Conservation (phyloP, 2,329 filamentous ascomycete genomes). For the Apiospora sp. region DNA sequence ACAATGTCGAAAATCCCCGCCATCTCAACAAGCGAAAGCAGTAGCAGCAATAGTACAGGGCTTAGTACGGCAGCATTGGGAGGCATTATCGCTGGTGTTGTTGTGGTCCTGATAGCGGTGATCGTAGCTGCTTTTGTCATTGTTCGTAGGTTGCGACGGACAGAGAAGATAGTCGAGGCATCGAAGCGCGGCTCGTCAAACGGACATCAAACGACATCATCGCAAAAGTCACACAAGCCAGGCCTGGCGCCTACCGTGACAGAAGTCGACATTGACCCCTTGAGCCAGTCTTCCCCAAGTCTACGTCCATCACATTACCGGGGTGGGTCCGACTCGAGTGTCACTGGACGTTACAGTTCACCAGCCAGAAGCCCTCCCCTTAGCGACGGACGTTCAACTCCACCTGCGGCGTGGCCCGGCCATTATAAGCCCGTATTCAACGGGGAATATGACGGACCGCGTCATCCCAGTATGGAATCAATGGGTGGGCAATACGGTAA, state of each 20-base stretch:
- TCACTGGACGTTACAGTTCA: conserved; percentile 28
- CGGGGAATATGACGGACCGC: conserved; percentile 35
- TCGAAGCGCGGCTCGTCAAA: conserved; percentile 46
- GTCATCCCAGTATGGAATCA: conserved; percentile 41
- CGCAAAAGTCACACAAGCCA: conserved; percentile 48
- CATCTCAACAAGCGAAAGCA: conserved; percentile 35
- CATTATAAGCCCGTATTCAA: conserved; percentile 31
- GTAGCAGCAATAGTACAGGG: conserved; percentile 39
- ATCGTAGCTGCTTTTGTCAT: conserved; percentile 57
- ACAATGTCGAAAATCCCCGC: conserved; percentile 51
- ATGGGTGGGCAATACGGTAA: conserved; percentile 33
- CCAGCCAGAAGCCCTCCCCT: conserved; percentile 33
- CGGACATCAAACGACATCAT: conserved; percentile 42
- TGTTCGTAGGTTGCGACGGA: conserved; percentile 57
- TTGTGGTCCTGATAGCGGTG: conserved; percentile 56
- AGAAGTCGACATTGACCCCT: conserved; percentile 52
- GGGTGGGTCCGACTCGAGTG: conserved; percentile 34
- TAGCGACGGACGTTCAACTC: conserved; percentile 34
- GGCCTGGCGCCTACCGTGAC: conserved; percentile 51
- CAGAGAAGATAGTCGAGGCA: conserved; percentile 47
- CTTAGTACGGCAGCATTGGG: conserved; percentile 54
- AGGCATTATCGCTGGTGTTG: conserved; percentile 61
- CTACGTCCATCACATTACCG: conserved; percentile 32
- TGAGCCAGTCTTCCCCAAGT: conserved; percentile 45
- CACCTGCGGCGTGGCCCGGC: conserved; percentile 33